Evolutionary conservation across 139 green algal genomes (phyloP).

Genomic region (Chlamydomonas incerta): DNA sequence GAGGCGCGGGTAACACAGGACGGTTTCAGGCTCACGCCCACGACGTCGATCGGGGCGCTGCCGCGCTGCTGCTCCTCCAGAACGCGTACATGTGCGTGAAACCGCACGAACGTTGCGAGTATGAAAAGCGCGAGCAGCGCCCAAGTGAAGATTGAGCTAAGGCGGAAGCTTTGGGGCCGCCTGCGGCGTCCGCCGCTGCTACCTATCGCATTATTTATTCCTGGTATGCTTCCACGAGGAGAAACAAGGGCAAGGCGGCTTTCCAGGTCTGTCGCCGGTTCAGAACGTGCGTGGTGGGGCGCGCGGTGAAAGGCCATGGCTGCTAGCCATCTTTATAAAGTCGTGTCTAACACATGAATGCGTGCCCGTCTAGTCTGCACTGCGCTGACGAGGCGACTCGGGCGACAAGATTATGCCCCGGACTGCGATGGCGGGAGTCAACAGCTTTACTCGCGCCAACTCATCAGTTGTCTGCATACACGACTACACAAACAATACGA

Average conservation of each 20-base stretch:
- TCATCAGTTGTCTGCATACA: no score
- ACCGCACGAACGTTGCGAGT: background rate
- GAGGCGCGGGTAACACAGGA: conserved; percentile 51
- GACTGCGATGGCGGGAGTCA: no score
- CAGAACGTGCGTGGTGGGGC: background rate
- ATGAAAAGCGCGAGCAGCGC: conserved; percentile 9
- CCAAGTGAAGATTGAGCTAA: background rate
- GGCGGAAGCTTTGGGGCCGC: background rate
- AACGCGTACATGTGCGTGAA: background rate
- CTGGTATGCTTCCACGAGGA: background rate
- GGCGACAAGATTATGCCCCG: no score
- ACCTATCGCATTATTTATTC: background rate
- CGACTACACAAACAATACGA: no score
- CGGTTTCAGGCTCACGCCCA: conserved; percentile 49
- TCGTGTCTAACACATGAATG: no score
- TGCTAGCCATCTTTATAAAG: no score
- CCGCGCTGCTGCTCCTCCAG: background rate
- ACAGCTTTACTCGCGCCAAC: no score
- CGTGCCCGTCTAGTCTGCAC: no score
- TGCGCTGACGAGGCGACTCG: no score
- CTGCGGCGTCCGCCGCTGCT: background rate
- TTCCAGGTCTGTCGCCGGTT: background rate
- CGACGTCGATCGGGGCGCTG: conserved; percentile 13
- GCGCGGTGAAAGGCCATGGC: conserved; percentile 17
- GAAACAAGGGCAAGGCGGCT: background rate